Conservation (phyloP, 768 basidiomycete genomes). For the Termitomyces sp. region DNA sequence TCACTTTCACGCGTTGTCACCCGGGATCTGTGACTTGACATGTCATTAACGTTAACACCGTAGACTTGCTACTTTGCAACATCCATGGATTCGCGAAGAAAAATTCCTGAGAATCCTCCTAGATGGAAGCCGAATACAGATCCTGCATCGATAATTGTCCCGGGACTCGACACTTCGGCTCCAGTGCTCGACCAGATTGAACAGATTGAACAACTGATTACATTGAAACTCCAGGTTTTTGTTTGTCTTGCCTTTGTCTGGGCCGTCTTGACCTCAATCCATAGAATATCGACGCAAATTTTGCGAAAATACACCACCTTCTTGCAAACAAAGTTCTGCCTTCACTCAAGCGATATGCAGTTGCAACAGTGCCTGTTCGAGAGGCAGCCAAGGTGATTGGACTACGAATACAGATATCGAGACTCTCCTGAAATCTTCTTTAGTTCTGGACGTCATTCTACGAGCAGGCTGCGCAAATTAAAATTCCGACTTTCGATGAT, state of each 20-base stretch:
- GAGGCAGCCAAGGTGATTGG: conserved; percentile 81
- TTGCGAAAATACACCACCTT: conserved; percentile 82
- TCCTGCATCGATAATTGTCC: conserved; percentile 57
- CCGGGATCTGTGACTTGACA: conserved; percentile 3
- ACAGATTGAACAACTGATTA: conserved; percentile 93
- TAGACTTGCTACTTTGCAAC: conserved; percentile 9
- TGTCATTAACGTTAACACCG: not conserved
- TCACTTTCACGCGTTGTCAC: conserved; percentile 6
- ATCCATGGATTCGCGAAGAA: conserved; percentile 25
- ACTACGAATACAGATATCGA: not conserved
- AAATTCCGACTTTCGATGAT: conserved; percentile 71
- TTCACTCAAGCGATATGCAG: conserved; percentile 84
- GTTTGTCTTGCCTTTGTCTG: not conserved
- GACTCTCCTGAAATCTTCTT: not conserved
- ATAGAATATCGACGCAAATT: conserved; percentile 90
- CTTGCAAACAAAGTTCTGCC: conserved; percentile 80
- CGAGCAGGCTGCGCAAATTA: conserved; percentile 86
- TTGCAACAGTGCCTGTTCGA: conserved; percentile 80
- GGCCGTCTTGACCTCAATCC: not conserved
- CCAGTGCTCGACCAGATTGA: conserved; percentile 80
- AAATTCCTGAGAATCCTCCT: conserved; percentile 53
- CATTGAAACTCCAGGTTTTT: conserved; percentile 79
- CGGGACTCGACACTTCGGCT: conserved; percentile 67
- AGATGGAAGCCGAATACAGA: conserved; percentile 65
- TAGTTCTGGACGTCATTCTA: conserved; percentile 98